These are phyloP conservation scores for Ascocoryne sarcoides DNA, from an alignment of 2,329 filamentous ascomycete genomes.

Conservation along the genomic window DNA sequence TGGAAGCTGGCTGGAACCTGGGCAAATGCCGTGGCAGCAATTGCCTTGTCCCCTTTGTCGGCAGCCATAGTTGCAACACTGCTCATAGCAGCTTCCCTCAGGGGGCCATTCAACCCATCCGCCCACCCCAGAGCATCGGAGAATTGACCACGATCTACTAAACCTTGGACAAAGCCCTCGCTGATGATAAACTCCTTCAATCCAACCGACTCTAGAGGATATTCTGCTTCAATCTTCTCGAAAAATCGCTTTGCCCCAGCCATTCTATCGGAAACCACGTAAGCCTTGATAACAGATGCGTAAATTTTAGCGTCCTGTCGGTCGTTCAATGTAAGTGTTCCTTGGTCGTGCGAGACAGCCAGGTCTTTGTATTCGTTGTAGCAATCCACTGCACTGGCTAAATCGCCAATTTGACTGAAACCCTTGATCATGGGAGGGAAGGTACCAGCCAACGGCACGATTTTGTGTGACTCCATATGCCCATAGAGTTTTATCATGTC, in stretches of 20 bases:
- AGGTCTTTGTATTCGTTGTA: conserved; percentile 91
- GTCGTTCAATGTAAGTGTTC: conserved; percentile 56
- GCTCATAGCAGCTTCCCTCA: conserved; percentile 56
- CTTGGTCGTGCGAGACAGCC: conserved; percentile 76
- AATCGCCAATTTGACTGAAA: conserved; percentile 72
- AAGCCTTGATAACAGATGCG: conserved; percentile 83
- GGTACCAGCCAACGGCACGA: conserved; percentile 68
- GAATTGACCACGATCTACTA: conserved; percentile 62
- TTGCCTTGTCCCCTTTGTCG: conserved; percentile 62
- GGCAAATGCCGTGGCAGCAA: conserved; percentile 59
- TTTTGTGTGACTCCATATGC: conserved; percentile 76
- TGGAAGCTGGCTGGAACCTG: conserved; percentile 44
- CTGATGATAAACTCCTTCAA: conserved; percentile 65
- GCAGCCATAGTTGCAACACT: conserved; percentile 70
- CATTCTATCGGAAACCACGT: conserved; percentile 70
- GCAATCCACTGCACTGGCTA: conserved; percentile 82
- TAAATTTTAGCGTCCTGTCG: conserved; percentile 81
- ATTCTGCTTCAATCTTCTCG: conserved; percentile 62
- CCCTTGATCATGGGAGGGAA: conserved; percentile 95
- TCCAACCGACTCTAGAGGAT: conserved; percentile 46
- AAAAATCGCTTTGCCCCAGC: conserved; percentile 81
- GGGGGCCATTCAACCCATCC: conserved; percentile 49
- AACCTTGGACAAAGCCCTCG: conserved; percentile 70
- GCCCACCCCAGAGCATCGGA: conserved; percentile 68
- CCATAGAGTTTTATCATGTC: conserved; percentile 89